Base-by-base conservation (phyloP, 163 green algal genomes). In the Scenedesmus sp. region DNA sequence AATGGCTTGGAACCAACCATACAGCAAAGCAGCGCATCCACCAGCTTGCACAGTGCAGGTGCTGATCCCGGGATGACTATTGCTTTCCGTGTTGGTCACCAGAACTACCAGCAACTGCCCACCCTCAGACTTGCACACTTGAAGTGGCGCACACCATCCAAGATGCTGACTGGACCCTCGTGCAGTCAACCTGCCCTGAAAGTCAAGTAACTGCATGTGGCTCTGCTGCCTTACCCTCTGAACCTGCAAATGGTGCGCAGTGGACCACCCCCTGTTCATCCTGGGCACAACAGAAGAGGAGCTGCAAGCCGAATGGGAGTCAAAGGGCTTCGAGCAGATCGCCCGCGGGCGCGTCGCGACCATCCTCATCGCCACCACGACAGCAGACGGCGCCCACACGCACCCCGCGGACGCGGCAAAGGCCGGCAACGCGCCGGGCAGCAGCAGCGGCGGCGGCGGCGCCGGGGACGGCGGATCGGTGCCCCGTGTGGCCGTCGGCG, bases 321-420 rank as follows among this genome's bases (percentile, higher is more conserved):
- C n/a, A 1, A 30, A 53, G 6, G 89, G 89, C 68, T 65, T 82
- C 22, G 49, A 81, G 26, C 59, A 83, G 10, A 72, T 92, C 37
- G 89, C 89, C 24, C 89, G 89, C 46, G 89, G 89, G 42, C 68
- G 72, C 22, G 89, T 92, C 4, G 89, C 82, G 3, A 30, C 51
- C n/a, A 40, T 92, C 46, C 81, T 92, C 16, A 73, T 89, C 10
- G 89, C 89, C 5, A 92, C 89, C 4, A 15, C 72, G 0, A 85
- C 76, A 65, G 56, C 46, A n/a, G 44, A 61, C 68, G 46, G 85
- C 43, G 42, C 42, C 6, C 37, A 35, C 40, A n/a, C 15, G 13
- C 84, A 81, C 56, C 59, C 84, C 0, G 53, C 53, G 44, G 59
- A 73, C 44, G 68, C 65, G 3, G 30, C 65, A 40, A 76, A 76